phyloP scores from a whole-genome alignment of 1,139 yeast genomes.

The Wickerhamiella pararugosa region DNA sequence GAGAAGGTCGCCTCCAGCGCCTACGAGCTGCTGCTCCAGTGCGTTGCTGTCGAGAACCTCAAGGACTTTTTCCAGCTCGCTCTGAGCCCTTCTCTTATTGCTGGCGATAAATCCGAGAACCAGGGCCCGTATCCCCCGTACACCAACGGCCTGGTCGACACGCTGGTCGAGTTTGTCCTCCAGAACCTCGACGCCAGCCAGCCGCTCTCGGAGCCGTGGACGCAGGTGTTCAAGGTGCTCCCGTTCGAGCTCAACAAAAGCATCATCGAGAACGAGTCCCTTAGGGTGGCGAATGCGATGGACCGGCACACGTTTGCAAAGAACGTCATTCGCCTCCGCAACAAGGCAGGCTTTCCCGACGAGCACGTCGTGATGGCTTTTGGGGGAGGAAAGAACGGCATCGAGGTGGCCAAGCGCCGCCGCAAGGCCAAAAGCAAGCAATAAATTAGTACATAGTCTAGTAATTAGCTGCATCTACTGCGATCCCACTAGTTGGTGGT shows the following conservation, averaged over 20 bases:
- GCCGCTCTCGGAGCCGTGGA: not conserved
- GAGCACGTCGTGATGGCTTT: conserved; percentile 25
- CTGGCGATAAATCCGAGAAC: conserved; percentile 7
- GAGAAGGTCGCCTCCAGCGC: conserved; percentile 20
- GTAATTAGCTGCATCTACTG: too few species aligned
- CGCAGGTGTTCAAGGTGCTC: conserved; percentile 7
- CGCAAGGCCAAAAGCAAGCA: not conserved
- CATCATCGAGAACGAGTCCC: conserved; percentile 19
- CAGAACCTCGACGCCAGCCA: conserved; percentile 12
- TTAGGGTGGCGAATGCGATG: conserved; percentile 19
- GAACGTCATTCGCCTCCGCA: conserved; percentile 5
- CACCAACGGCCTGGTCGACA: conserved; percentile 18
- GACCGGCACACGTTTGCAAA: conserved; percentile 7
- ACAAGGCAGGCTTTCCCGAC: conserved; percentile 13
- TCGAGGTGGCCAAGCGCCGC: conserved; percentile 17
- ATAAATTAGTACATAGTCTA: not conserved
- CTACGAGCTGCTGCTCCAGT: conserved; percentile 15
- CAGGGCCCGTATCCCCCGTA: conserved; percentile 25
- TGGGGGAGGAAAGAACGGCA: conserved; percentile 23
- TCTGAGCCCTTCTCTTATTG: conserved; percentile 7
- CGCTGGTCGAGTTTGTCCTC: conserved; percentile 17
- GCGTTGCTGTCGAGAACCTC: conserved; percentile 16
- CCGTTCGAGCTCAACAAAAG: conserved; percentile 21
- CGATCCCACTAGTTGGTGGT: too few species aligned
- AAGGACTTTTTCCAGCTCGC: conserved; percentile 19